Base-by-base conservation (phyloP, 192 early-diverging fungal species). In the Linnemannia hyalina region DNA sequence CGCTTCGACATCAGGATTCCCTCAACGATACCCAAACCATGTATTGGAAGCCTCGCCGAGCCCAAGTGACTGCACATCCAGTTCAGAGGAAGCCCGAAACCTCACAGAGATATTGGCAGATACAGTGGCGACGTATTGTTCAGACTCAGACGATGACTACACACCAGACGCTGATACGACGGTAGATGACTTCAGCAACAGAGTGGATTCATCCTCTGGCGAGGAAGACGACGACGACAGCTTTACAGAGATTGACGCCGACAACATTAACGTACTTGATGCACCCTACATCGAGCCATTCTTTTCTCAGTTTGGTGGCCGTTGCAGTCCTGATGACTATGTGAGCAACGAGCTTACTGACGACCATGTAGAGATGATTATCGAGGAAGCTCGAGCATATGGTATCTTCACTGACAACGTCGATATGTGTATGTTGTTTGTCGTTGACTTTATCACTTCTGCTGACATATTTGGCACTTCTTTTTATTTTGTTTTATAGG, bases 231-330 rank as follows among this genome's bases (percentile, higher is more conserved):
- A 88, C 20, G 77, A 80, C 46, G 85, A 88, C 40, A 79, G 68
- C 63, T 78, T 80, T 29, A 77, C 55, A 26, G 76, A 83, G 40
- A 86, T 90, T n/a, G 82, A 90, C 40, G 63, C 81, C 7, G 73
- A 83, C 41, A 85, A 90, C 68, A 83, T 90, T 3, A 83, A 44
- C 23, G 60, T 65, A 16, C 60, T 26, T 0, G 60, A 65, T 32
- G 60, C 60, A 32, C 60, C 60, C 29, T 32, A 32, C 60, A 65
- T 65, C 26, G 26, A 65, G 29, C 11, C 60, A 15, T 35, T 32
- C n/a, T 32, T 32, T 65, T 22, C 77, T n/a, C 16, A 29, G 54
- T 76, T 47, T 10, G 82, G 32, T 8, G 82, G 36, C 35, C 26
- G 36, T 15, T 74, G 26, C 13, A 35, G 44, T 36, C 29, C 44